These are phyloP conservation scores for Pseudogymnoascus sp. DNA, from an alignment of 2,329 filamentous ascomycete species.

Conservation along the genomic window DNA sequence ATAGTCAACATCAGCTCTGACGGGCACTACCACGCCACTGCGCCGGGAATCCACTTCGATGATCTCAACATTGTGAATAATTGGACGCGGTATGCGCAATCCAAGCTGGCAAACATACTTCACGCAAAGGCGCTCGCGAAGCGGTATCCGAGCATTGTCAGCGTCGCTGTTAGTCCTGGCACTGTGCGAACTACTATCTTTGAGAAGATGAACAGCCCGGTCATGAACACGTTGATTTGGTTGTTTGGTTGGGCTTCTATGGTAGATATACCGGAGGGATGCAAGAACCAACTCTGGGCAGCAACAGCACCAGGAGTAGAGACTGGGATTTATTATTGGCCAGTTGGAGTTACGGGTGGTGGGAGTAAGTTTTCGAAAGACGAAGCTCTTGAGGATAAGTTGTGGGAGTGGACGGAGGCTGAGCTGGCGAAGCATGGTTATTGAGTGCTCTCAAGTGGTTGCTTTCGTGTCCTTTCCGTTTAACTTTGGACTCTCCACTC, in stretches of 20 bases:
- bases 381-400: slow-evolving; percentile 19
- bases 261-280: slow-evolving; percentile 22
- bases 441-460: background rate
- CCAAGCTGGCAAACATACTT: slow-evolving; percentile 18
- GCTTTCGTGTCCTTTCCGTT: background rate
- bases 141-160: slow-evolving; percentile 26
- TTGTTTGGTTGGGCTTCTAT: background rate
- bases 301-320: slow-evolving; percentile 27
- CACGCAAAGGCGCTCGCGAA: slow-evolving; percentile 11
- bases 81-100: slow-evolving; percentile 16
- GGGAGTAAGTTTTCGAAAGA: slow-evolving; percentile 15
- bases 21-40: background rate
- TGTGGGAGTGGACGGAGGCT: slow-evolving; percentile 27
- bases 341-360: slow-evolving; percentile 24
- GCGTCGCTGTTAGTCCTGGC: slow-evolving; percentile 35
- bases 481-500: background rate
- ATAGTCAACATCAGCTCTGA: slow-evolving; percentile 1
- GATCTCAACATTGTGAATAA: background rate
- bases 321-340: slow-evolving; percentile 29
- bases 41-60: slow-evolving; percentile 12
- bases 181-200: slow-evolving; percentile 19
- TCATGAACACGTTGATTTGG: background rate
- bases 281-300: slow-evolving; percentile 37
- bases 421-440: slow-evolving; percentile 14
- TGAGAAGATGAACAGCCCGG: background rate